A percentile compares a stretch with the other conserved stretches of the same genome.
Evolutionary conservation across 345 rosid species (phyloP).

Genomic region (Citropsis articulata): DNA sequence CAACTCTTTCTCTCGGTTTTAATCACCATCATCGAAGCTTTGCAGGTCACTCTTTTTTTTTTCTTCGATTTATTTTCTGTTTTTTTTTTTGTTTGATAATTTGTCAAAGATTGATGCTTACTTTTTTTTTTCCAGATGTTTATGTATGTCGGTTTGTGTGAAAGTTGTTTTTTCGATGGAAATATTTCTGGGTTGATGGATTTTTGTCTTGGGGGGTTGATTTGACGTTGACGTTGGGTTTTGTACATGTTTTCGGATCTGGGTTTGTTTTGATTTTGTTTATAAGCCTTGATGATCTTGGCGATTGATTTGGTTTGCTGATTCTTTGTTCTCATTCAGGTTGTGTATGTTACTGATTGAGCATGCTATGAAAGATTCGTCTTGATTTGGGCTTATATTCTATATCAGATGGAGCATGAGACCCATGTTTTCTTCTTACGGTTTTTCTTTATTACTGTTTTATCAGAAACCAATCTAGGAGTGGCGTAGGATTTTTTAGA

Average conservation of each 20-base stretch:
- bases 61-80: background rate
- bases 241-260: constrained; percentile 25
- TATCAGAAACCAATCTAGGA: no score
- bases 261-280: background rate
- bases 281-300: background rate
- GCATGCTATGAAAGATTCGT: background rate
- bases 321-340: background rate
- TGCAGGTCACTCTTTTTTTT: constrained; percentile 21
- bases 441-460: no score
- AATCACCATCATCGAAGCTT: background rate
- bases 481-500: background rate
- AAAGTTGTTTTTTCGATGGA: background rate
- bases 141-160: background rate
- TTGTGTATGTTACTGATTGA: background rate
- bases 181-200: background rate
- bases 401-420: background rate
- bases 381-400: background rate
- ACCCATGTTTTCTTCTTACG: no score
- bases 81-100: background rate
- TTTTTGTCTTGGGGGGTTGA: background rate
- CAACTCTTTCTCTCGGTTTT: background rate
- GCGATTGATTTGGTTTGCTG: background rate
- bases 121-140: background rate
- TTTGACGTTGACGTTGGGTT: background rate
- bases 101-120: constrained; percentile 5